Base-by-base conservation (phyloP, 345 rosid species). In the Capsella bursapastoris region DNA sequence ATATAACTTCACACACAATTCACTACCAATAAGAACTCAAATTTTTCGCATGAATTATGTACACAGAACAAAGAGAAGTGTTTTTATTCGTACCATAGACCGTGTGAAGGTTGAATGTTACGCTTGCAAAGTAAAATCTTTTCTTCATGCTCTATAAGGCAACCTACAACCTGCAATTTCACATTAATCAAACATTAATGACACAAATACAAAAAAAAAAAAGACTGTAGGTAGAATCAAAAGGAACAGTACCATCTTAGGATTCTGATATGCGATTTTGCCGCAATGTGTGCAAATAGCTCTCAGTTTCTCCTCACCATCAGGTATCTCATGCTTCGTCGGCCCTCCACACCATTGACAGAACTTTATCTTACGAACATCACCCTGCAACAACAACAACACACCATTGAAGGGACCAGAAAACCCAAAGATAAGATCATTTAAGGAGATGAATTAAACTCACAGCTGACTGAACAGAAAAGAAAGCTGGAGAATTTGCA, bases 261-360 rank as follows among this genome's bases (percentile, higher is more conserved):
- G 99, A 79, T 95, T 95, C 82, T 95, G 92, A 70, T 95, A 95
- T 6, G 93, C 88, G 59, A 95, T 86, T 81, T 75, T 89, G 68
- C 75, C 87, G 31, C 99, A 95, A 43, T 80, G 79, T 8, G 89
- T 86, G 79, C 99, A 95, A 74, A 92, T 88, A 65, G 97, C 96
- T 82, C 97, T 81, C 66, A 80, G 63, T 81, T 88, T 95, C 85
- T 95, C 97, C 77, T 95, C 99, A 45, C 97, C 97, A 38, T 86
- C 82, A 43, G 97, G 99, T 35, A 92, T 82, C 64, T 86, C 99
- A 77, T 92, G 89, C 81, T 92, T 95, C 14, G 93, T 88, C n/a
- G 84, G 81, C 32, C 96, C 97, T 67, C 99, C 97, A 82, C 99
- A 95, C 96, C 91, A 90, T 81, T 92, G 99, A 76, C 99, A 95